phyloP scores from a whole-genome alignment of 768 basidiomycete genomes.

The Gymnopilus dilepis region DNA sequence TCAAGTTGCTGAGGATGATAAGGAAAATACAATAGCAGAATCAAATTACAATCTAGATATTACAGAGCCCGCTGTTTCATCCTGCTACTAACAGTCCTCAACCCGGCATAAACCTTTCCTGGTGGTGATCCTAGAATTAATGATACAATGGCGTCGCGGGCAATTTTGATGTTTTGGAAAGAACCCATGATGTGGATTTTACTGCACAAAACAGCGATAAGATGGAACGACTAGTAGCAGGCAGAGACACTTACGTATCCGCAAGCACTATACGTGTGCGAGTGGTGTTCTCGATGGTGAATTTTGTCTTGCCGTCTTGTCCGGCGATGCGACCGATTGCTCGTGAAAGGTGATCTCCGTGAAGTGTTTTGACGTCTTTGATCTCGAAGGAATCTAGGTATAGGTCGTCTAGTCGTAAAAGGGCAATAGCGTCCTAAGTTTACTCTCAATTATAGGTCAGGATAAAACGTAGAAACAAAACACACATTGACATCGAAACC shows the following conservation, averaged over 20 bases:
- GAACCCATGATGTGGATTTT: conserved; percentile 99
- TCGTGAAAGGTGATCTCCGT: conserved; percentile 97
- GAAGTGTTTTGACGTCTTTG: conserved; percentile 97
- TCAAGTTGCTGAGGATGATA: too few relatives aligned
- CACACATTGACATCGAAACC: conserved; percentile 94
- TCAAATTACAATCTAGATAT: conserved; percentile 5
- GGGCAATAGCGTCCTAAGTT: conserved; percentile 88
- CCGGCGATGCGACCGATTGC: conserved; percentile 99
- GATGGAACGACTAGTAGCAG: neutral
- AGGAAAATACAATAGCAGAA: neutral
- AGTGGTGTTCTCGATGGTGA: conserved; percentile 97
- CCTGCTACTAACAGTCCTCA: conserved; percentile 89
- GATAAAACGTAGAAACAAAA: neutral
- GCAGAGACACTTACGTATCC: conserved; percentile 76
- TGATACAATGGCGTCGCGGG: conserved; percentile 94
- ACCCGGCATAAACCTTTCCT: conserved; percentile 89
- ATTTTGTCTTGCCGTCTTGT: conserved; percentile 98
- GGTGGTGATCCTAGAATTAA: conserved; percentile 95
- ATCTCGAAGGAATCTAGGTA: conserved; percentile 99
- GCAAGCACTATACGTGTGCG: conserved; percentile 98
- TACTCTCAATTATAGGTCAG: neutral
- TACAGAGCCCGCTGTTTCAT: conserved; percentile 92
- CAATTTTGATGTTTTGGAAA: conserved; percentile 98
- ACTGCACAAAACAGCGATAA: conserved; percentile 44
- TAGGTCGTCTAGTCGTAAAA: conserved; percentile 93